Percentiles rank a stretch among this genome's conserved stretches.
Conservation (phyloP, 1,284 basidiomycete species). For the Wallemia hederae region DNA sequence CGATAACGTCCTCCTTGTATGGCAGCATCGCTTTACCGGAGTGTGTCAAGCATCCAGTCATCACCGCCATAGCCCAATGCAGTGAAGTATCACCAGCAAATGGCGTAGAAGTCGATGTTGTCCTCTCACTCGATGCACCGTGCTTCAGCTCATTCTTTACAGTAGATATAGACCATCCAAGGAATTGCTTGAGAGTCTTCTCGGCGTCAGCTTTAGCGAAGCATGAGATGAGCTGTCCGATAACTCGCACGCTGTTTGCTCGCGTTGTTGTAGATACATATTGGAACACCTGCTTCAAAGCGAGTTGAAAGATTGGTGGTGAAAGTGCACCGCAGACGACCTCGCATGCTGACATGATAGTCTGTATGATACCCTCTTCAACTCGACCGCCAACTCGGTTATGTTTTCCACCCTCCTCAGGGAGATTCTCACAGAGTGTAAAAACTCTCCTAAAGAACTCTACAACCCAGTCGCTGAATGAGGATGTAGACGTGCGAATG, state of each 20-base stretch:
- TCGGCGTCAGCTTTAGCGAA: conserved; percentile 50
- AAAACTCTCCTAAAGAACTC: conserved; percentile 64
- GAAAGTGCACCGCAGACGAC: conserved; percentile 66
- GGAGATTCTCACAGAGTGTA: conserved; percentile 66
- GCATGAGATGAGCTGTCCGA: conserved; percentile 65
- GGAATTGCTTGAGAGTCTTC: conserved; percentile 46
- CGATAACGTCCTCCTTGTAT: conserved; percentile 36
- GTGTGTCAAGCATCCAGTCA: conserved; percentile 46
- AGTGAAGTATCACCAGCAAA: conserved; percentile 67
- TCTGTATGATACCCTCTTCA: conserved; percentile 32
- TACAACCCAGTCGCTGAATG: conserved; percentile 34
- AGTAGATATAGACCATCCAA: conserved; percentile 48
- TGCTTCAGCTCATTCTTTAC: conserved; percentile 63
- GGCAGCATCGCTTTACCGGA: conserved; percentile 40
- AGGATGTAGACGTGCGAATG: conserved; percentile 43
- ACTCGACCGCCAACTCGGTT: conserved; percentile 19
- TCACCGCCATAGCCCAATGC: conserved; percentile 70
- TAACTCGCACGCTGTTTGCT: conserved; percentile 62
- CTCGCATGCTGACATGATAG: conserved; percentile 53
- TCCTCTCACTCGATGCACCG: conserved; percentile 71
- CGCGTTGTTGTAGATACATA: conserved; percentile 51
- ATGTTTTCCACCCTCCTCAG: conserved; percentile 56
- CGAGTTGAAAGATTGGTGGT: conserved; percentile 56
- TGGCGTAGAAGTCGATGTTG: conserved; percentile 56
- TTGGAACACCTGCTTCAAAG: conserved; percentile 54